Evolutionary conservation across 441 rosid species (phyloP), one percentile per base, ranked within the genome.

Genomic region (Eugenia klotzschiana): DNA sequence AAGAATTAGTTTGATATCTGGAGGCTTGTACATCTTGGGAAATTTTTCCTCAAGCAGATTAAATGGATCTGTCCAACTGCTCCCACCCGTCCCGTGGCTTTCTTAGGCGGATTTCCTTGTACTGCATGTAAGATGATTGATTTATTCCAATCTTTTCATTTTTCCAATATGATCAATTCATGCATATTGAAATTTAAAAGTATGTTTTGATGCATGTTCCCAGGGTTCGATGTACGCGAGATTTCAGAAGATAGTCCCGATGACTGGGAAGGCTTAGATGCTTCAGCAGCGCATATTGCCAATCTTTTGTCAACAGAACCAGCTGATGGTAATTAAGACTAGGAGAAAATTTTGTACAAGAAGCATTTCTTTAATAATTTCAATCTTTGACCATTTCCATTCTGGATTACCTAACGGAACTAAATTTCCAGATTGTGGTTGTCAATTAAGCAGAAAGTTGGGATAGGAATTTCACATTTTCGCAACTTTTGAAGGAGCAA

Each of bases 31-130:
- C 15, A 33, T 69, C 77, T 33, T 18, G 13, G 46, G 7, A n/a
- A 69, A 64, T 33, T 20, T 69, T 69, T 50, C 41, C 56, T 46
- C 58, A 18, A 51, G 49, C 93, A 97, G 99, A 92, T 97, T 86
- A 97, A 95, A 87, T 97, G 99, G 99, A 93, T 97, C 82, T 97
- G 98, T 88, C 99, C 98, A 18, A 97, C 98, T 82, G 96, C 99
- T 85, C 98, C 99, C 81, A 92, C 95, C 83, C 97, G 84, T 60
- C 98, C 98, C 3, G 87, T 97, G 84, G 87, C 91, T 81, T 80
- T 94, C 82, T 91, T 97, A 82, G 96, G 98, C 83, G 98, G 99
- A 87, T 95, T 95, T 85, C 96, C 95, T 50, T 93, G 98, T 84
- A 94, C 97, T 83, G 98, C 98, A 82, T 97, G 99, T 95, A 89